Conservation (phyloP, 129 eudicot species). For the Ambrosia artemisiifolia region DNA sequence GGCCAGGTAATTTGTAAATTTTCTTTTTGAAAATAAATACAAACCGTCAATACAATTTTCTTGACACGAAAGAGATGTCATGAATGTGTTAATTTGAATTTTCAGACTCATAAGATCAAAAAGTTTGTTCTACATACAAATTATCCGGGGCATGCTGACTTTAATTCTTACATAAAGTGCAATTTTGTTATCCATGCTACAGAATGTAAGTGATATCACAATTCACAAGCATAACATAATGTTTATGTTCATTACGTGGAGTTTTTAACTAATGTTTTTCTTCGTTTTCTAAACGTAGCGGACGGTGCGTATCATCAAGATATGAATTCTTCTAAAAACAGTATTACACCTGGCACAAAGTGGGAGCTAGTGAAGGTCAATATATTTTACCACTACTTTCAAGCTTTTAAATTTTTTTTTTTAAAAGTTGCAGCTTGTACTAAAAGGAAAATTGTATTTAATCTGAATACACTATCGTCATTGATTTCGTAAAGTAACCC, state of each 20-base stretch:
- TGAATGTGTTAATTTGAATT: conserved; percentile 1
- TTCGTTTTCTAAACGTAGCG: conserved; percentile 30
- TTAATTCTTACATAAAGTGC: conserved; percentile 93
- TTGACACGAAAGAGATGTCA: neutral
- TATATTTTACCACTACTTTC: neutral
- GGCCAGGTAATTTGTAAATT: conserved; percentile 58
- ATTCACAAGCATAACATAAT: conserved; percentile 2
- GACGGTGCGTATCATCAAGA: conserved; percentile 61
- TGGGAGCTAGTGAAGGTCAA: conserved; percentile 97
- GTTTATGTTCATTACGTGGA: neutral
- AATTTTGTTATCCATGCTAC: conserved; percentile 66
- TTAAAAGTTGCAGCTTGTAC: too few relatives aligned
- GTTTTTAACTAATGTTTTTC: conserved; percentile 14
- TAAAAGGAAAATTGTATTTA: neutral
- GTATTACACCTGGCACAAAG: conserved; percentile 81
- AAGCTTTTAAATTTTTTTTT: neutral
- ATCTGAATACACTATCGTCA: neutral
- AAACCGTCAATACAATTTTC: neutral
- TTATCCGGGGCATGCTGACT: conserved; percentile 97
- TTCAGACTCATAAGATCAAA: conserved; percentile 90
- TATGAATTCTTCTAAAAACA: conserved; percentile 40
- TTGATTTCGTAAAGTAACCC: neutral
- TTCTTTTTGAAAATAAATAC: neutral
- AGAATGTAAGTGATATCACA: conserved; percentile 50
- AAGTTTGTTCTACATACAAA: conserved; percentile 94